Base-by-base conservation (phyloP, 306 rosid genomes). In the Glycine latifolia region DNA sequence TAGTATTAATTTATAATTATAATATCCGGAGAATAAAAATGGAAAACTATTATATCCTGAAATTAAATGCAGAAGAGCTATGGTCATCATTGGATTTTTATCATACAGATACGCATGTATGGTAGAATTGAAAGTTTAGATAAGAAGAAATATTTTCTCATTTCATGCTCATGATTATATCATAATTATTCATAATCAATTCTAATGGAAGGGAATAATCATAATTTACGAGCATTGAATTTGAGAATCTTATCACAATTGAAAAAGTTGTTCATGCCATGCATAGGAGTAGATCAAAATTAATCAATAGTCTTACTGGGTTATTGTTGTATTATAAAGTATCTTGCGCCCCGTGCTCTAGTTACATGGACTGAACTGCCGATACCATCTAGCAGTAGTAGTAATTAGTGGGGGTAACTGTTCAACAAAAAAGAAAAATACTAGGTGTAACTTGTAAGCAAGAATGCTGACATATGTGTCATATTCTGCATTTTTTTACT, bases 21-120 rank as follows among this genome's bases (percentile, higher is more conserved):
- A 26, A 26, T 26, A 26, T 26, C 31, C 31, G 31, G 31, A 26
- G 46, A 55, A 55, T 35, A 33, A 68, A 69, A n/a, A 2, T 4
- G 44, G 44, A 41, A 41, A 41, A 4, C 9, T 33, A 37, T 31
- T 43, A 43, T 35, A 33, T 35, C 9, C 16, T 4, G 63, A 67
- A 15, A 84, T 16, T 84, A 58, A 60, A 58, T 43, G 47, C 47
- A 16, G 44, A 43, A 75, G 67, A 75, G 35, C 14, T 14, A 55
- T 31, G 52, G 33, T 17, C 66, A 33, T 82, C 14, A 73, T 44
- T 78, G 50, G 63, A 52, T 50, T n/a, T 13, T 71, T 66, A 77
- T 68, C 73, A 68, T 71, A 15, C 35, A 73, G 68, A 82, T 78
- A 74, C 60, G 77, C 84, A 55, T 75, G 81, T 49, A 79, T 12